Percentiles rank a stretch among this genome's conserved stretches.
Conservation (phyloP, 352 stramenopile genomes). For the Globisporangium nunn region DNA sequence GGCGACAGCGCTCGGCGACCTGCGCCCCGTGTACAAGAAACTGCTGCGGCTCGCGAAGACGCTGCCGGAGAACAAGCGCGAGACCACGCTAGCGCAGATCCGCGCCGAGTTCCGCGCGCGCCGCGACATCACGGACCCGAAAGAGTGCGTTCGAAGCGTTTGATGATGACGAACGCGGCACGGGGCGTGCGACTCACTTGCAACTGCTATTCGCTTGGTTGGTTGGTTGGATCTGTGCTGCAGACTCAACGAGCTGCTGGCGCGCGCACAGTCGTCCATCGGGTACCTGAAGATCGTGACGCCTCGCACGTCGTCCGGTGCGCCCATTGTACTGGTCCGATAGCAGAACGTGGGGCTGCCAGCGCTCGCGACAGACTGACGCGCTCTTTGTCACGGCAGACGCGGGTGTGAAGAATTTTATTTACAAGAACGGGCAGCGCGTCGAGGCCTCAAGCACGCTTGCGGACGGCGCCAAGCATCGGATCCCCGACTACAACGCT, state of each 20-base stretch:
- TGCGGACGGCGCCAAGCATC: conserved; percentile 59
- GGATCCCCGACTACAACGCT: conserved; percentile 61
- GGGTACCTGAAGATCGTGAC: conserved; percentile 85
- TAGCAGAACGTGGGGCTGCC: neutral
- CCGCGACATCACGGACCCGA: conserved; percentile 45
- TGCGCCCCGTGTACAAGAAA: conserved; percentile 83
- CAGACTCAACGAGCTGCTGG: conserved; percentile 49
- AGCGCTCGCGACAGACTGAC: neutral
- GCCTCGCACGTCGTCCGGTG: conserved; percentile 48
- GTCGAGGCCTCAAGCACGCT: conserved; percentile 33
- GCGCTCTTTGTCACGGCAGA: conserved; percentile 17
- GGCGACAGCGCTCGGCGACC: conserved; percentile 19
- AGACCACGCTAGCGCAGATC: conserved; percentile 63
- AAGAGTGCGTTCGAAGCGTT: conserved; percentile 37
- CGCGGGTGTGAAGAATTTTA: conserved; percentile 63
- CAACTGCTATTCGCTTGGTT: neutral
- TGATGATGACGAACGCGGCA: neutral
- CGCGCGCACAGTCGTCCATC: conserved; percentile 77
- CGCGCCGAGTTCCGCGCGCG: conserved; percentile 66
- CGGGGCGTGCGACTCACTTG: neutral
- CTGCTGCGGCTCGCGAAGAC: conserved; percentile 70
- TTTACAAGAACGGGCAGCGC: conserved; percentile 80
- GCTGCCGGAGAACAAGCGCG: conserved; percentile 60
- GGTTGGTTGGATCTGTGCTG: too few species aligned
- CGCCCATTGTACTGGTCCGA: conserved; percentile 3